These are phyloP conservation scores for Leishmania lainsoni DNA, from an alignment of 208 protist species.

Conservation along the genomic window DNA sequence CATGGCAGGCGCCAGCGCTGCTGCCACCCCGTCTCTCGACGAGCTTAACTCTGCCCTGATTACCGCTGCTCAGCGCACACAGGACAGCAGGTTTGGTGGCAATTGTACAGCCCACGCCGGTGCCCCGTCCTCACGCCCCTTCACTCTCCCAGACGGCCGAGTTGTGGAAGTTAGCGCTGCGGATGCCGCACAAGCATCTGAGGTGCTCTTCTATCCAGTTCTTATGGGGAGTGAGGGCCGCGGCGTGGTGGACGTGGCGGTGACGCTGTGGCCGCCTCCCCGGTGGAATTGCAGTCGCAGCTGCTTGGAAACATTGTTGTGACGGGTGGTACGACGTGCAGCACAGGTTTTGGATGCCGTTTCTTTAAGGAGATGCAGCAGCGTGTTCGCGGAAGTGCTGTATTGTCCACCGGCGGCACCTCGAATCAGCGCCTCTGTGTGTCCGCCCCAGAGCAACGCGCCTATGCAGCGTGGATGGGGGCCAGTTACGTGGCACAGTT, in stretches of 20 bases:
- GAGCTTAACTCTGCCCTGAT: slow-evolving; percentile 22
- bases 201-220: slow-evolving; percentile 85
- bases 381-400: slow-evolving; percentile 32
- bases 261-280: slow-evolving; percentile 75
- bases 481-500: slow-evolving; percentile 95
- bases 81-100: background rate
- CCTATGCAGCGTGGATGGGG: slow-evolving; percentile 93
- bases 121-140: background rate
- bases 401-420: background rate
- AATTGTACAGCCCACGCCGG: background rate
- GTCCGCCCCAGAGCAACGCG: slow-evolving; percentile 91
- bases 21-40: background rate
- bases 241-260: slow-evolving; percentile 68
- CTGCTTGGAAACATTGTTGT: slow-evolving; percentile 89
- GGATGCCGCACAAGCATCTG: slow-evolving; percentile 57
- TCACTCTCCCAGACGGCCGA: slow-evolving; percentile 83
- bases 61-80: slow-evolving; percentile 12
- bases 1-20: background rate
- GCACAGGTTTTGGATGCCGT: slow-evolving; percentile 91
- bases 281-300: slow-evolving; percentile 42
- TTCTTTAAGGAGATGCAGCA: slow-evolving; percentile 89
- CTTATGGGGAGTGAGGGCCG: slow-evolving; percentile 57
- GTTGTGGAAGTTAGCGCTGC: slow-evolving; percentile 48
- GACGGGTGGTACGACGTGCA: slow-evolving; percentile 91
- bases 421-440: slow-evolving; percentile 87